phyloP scores from a whole-genome alignment of 164 flowering plant genomes.

The Nymphaea colorata region DNA sequence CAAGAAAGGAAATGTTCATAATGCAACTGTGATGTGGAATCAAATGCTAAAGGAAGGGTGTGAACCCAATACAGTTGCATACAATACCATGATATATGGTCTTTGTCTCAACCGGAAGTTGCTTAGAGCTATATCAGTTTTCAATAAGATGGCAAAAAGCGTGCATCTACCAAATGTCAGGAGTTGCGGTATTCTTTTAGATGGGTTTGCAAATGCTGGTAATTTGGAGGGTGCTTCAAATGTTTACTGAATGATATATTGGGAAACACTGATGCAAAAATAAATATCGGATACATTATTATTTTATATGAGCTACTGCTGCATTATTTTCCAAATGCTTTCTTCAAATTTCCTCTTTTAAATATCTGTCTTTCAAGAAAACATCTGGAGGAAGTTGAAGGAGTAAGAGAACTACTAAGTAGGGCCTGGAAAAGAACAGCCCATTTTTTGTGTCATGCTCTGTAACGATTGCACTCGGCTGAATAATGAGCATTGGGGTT shows the following conservation, averaged over 20 bases:
- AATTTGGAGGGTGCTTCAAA: constrained; percentile 46
- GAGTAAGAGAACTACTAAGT: too few relatives aligned
- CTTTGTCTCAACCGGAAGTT: constrained; percentile 36
- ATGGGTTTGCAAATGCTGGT: constrained; percentile 52
- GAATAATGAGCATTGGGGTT: too few relatives aligned
- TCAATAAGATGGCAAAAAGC: constrained; percentile 36
- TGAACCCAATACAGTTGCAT: constrained; percentile 43
- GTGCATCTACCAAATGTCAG: constrained; percentile 41
- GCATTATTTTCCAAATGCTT: too few relatives aligned
- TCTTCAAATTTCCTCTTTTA: too few relatives aligned
- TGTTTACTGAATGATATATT: neutral
- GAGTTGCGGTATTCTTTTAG: constrained; percentile 53
- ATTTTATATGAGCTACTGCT: too few relatives aligned
- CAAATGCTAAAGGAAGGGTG: constrained; percentile 35
- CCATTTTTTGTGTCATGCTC: too few relatives aligned
- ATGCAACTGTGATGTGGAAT: constrained; percentile 45
- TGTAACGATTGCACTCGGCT: too few relatives aligned
- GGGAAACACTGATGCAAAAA: neutral
- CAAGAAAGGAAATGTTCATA: constrained; percentile 21
- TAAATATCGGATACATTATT: too few relatives aligned
- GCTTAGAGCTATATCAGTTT: constrained; percentile 29
- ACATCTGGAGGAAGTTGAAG: too few relatives aligned
- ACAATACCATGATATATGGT: constrained; percentile 52
- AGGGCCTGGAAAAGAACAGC: too few relatives aligned
- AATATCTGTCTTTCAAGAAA: too few relatives aligned